Evolutionary conservation across 441 rosid genomes (phyloP).

Genomic region (Adansonia gregorii): DNA sequence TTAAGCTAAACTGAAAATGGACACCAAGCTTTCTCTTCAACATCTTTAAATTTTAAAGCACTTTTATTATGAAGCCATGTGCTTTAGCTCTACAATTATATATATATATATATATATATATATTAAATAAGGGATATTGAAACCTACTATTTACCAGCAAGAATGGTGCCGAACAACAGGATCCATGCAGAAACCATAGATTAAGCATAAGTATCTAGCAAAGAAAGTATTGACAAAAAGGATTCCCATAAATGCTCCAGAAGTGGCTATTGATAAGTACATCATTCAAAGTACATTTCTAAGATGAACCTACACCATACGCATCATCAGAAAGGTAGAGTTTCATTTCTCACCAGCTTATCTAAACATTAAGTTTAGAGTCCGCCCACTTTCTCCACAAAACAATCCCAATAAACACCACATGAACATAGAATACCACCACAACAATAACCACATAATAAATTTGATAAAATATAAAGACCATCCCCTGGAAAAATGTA

Average conservation of each 20-base stretch:
- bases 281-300: neutral
- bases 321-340: neutral
- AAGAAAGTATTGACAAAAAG: neutral
- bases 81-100: neutral
- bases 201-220: neutral
- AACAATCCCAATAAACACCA: constrained; percentile 17
- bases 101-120: neutral
- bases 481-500: constrained; percentile 1
- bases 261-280: neutral
- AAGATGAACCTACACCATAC: neutral
- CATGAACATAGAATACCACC: neutral
- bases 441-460: neutral
- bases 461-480: neutral
- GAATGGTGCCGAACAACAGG: neutral
- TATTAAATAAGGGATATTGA: neutral
- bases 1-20: neutral
- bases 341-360: neutral
- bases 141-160: neutral
- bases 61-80: neutral
- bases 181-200: neutral
- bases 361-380: neutral
- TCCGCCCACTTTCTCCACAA: neutral
- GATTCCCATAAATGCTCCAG: neutral
- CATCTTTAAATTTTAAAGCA: constrained; percentile 3
- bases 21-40: neutral